Percentiles rank a stretch among this genome's conserved stretches.
Conservation (phyloP, 805 yeast species). For the Saccharomycopsis olivae region DNA sequence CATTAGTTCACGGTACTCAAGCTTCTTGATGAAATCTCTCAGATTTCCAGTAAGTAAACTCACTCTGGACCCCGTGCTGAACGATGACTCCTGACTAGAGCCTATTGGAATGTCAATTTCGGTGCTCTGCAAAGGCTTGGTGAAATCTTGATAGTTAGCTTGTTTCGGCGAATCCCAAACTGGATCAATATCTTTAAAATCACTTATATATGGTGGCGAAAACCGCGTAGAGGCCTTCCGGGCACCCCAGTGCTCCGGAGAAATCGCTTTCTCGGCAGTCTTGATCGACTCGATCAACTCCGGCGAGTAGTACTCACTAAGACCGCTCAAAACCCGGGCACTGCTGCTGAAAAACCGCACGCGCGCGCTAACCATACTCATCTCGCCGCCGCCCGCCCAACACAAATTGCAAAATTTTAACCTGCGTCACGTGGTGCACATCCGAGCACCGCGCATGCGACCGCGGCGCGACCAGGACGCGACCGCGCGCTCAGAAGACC, state of each 20-base stretch:
- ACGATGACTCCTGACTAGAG: conserved; percentile 21
- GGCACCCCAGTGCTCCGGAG: conserved; percentile 47
- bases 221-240: conserved; percentile 40
- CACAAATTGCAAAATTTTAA: no score
- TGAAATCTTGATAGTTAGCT: conserved; percentile 34
- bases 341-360: no score
- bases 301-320: conserved; percentile 80
- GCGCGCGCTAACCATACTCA: no score
- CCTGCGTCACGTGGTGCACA: no score
- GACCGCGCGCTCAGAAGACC: no score
- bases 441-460: no score
- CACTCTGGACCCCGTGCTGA: conserved; percentile 31
- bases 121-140: conserved; percentile 46
- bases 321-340: no score
- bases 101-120: conserved; percentile 48
- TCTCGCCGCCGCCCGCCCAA: no score
- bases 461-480: no score
- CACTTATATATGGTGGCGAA: conserved; percentile 63
- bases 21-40: conserved; percentile 45
- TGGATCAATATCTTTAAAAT: conserved; percentile 59
- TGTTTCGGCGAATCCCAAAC: conserved; percentile 61
- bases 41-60: conserved; percentile 58
- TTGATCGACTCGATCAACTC: conserved; percentile 72
- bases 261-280: conserved; percentile 65
- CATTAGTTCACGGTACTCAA: conserved; percentile 56